phyloP scores from a whole-genome alignment of 2,329 filamentous ascomycete species.

The Chaetomium sp. region DNA sequence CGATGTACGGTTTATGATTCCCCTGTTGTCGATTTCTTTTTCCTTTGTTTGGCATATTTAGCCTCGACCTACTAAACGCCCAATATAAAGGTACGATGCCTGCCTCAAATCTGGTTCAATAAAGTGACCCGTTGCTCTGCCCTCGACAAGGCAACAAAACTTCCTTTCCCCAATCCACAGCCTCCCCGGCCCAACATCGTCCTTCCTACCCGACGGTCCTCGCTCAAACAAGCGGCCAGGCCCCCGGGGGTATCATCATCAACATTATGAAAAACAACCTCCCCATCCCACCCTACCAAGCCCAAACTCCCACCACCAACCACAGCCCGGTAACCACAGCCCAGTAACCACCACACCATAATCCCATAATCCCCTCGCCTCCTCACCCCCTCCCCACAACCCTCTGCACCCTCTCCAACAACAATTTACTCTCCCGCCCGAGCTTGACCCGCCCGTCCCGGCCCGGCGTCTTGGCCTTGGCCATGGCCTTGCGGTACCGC shows the following conservation, averaged over 20 bases:
- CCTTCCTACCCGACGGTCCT: not conserved
- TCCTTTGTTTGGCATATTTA: not conserved
- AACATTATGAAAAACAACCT: not conserved
- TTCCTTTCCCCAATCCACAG: not conserved
- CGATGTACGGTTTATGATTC: not conserved
- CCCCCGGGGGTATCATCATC: not conserved
- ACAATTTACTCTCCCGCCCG: slow-evolving; percentile 74
- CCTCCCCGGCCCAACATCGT: not conserved
- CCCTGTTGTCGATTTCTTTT: not conserved
- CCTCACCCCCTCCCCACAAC: slow-evolving; percentile 55
- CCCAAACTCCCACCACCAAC: too few relatives aligned
- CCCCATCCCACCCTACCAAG: too few relatives aligned
- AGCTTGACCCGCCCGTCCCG: slow-evolving; percentile 72
- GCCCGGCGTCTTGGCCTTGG: slow-evolving; percentile 69
- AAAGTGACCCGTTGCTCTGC: not conserved
- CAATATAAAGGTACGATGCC: not conserved
- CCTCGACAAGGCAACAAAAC: not conserved
- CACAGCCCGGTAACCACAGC: not conserved
- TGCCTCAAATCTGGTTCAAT: not conserved
- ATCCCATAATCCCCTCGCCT: not conserved
- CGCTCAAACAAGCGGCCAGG: not conserved
- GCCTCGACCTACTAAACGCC: not conserved
- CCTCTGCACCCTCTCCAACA: slow-evolving; percentile 77
- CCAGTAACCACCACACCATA: not conserved
- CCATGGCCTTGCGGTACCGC: slow-evolving; percentile 66